Evolutionary conservation across 2,329 filamentous ascomycete species (phyloP), one percentile per base, ranked within the genome.

Genomic region (Hysterium pulicare): DNA sequence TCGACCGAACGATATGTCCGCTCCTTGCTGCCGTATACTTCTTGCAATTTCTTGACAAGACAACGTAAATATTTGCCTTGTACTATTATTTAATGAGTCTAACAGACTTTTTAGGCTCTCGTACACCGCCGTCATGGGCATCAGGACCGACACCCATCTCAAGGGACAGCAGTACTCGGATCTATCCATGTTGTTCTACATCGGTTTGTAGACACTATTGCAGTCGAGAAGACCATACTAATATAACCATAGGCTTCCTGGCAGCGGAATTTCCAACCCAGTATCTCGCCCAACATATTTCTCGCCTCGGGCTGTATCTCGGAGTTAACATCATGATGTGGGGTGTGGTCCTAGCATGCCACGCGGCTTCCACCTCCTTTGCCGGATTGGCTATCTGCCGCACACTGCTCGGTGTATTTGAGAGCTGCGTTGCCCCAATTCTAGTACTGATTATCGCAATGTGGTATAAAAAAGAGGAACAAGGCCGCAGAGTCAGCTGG

Each of bases 81-180:
- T 50, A 10, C 59, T 61, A 21, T 67, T 62, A 37, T 43, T 64
- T 26, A 62, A 67, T 38, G 65, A 66, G 47, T 58, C 59, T 10
- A 57, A 58, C 3, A n/a, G n/a, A n/a, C n/a, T n/a, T n/a, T n/a
- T n/a, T n/a, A n/a, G n/a, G n/a, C 40, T 68, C 10, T 54, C 42
- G 40, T 64, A 62, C 39, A 50, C 58, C 1, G 53, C 60, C 8
- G 47, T 67, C 23, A 63, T 65, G 61, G 64, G 59, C 2, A 42
- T 68, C 9, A 45, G 48, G 9, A 41, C 51, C n/a, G 55, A 66
- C 31, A 51, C 62, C 3, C 51, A 59, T 26, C 42, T 64, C 2
- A 44, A 63, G 17, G 55, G 54, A 15, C 49, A 54, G 33, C 20
- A 47, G 24, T 47, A 55, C 33, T 49, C 42, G 13, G 41, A 48